Percentiles rank a stretch among this genome's conserved stretches.
Evolutionary conservation across 306 rosid species (phyloP).

Genomic region (Cucurbita ficifolia): DNA sequence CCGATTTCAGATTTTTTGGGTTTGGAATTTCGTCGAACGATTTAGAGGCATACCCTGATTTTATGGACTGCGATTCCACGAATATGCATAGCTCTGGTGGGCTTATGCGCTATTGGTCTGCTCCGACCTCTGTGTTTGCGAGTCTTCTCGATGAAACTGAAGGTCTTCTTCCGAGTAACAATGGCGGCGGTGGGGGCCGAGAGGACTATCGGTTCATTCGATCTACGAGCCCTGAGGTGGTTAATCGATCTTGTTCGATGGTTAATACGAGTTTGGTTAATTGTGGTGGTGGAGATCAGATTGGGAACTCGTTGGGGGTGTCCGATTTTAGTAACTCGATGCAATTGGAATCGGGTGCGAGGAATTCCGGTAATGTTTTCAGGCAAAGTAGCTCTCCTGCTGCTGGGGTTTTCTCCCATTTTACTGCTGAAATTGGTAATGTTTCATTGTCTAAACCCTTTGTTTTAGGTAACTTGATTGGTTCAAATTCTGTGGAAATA

Average conservation of each 20-base stretch:
- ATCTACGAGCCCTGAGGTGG: constrained; percentile 48
- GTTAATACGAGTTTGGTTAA: background rate
- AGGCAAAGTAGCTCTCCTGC: constrained; percentile 69
- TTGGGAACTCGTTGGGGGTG: constrained; percentile 30
- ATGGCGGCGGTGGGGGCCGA: constrained; percentile 28
- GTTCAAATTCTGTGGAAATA: background rate
- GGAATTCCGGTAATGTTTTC: constrained; percentile 31
- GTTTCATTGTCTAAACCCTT: background rate
- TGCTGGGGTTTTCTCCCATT: constrained; percentile 38
- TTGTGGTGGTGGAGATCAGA: constrained; percentile 8
- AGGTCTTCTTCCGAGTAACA: background rate
- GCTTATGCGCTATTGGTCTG: constrained; percentile 36
- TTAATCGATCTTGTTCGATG: constrained; percentile 17
- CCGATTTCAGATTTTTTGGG: background rate
- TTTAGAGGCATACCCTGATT: constrained; percentile 17
- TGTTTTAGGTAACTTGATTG: background rate
- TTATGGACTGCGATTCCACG: constrained; percentile 28
- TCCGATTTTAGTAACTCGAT: constrained; percentile 12
- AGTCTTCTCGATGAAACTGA: constrained; percentile 17
- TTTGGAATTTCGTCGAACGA: background rate
- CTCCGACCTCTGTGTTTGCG: constrained; percentile 37
- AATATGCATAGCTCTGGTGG: constrained; percentile 26
- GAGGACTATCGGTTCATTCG: constrained; percentile 18
- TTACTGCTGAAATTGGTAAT: constrained; percentile 40
- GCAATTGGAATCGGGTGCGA: constrained; percentile 16